Evolutionary conservation across 345 rosid species (phyloP), one percentile per base, ranked within the genome.

Genomic region (Rhizophora apiculata): DNA sequence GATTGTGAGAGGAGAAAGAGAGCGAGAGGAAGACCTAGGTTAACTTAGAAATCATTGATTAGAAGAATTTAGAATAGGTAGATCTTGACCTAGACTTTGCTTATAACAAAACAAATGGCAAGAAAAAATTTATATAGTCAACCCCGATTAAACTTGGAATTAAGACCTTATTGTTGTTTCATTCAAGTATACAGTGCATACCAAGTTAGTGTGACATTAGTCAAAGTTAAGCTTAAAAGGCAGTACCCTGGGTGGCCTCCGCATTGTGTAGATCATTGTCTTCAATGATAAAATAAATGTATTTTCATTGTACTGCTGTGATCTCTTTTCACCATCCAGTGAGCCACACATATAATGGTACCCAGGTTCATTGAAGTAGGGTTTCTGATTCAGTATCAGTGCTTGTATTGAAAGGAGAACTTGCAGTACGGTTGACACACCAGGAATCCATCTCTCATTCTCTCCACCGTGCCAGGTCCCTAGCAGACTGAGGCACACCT

Each of bases 361-460:
- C 20, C 96, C 96, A 46, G 98, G 98, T 84, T 91, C 98, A 76
- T 94, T 94, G 73, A 85, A 91, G 79, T 76, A 94, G 52, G 98
- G 98, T 62, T 87, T 81, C 62, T 84, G 81, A 73, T 94, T 91
- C 82, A 94, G 83, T 69, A 94, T 89, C 76, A 94, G 82, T 53
- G 90, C 97, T 79, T 94, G 98, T 72, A 94, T 91, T 22, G 98
- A 94, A 18, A 94, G 95, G 68, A 94, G 84, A 80, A 94, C 97
- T 84, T 94, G 98, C 18, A 91, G 79, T 83, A 85, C 84, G 34
- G 95, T 91, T 9, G 98, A 94, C 51, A 74, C 71, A 29, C 83
- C 84, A 71, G 97, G 93, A 54, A 83, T 80, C 98, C 98, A 94
- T 78, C 78, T 85, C 89, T 94, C 98, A 75, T 71, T 91, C 78